A percentile compares a stretch with the other conserved stretches of the same genome.
Evolutionary conservation across 495 filamentous ascomycete genomes (phyloP).

Genomic region (Penicillium soppii): DNA sequence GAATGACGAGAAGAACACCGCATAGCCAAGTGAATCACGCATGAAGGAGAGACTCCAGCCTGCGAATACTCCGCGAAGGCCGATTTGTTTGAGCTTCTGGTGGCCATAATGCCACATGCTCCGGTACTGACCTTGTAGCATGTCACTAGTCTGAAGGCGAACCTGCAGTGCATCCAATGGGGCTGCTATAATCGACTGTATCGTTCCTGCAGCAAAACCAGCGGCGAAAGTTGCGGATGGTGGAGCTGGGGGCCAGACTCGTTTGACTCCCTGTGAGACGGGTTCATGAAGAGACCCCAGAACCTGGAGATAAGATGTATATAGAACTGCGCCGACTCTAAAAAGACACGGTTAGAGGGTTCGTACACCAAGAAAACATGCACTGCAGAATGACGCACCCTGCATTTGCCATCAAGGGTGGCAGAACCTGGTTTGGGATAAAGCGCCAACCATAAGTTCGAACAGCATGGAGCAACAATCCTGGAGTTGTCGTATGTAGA

Average conservation of each 20-base stretch:
- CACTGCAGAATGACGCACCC: conserved; percentile 34
- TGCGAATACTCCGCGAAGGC: conserved; percentile 75
- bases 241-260: conserved; percentile 73
- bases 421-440: conserved; percentile 83
- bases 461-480: conserved; percentile 76
- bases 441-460: conserved; percentile 80
- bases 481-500: conserved; percentile 72
- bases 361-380: not conserved
- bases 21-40: conserved; percentile 80
- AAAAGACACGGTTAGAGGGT: not conserved
- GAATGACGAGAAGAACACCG: conserved; percentile 81
- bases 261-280: conserved; percentile 62
- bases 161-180: conserved; percentile 88
- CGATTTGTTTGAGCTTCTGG: conserved; percentile 75
- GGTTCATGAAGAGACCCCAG: conserved; percentile 72
- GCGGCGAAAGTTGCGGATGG: conserved; percentile 67
- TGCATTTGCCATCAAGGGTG: conserved; percentile 82
- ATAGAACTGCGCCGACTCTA: conserved; percentile 79
- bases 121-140: conserved; percentile 65
- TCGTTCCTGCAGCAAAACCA: conserved; percentile 71
- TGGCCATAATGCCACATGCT: conserved; percentile 81
- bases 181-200: conserved; percentile 79
- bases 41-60: conserved; percentile 76
- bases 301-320: conserved; percentile 83
- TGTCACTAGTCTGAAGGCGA: conserved; percentile 68